These are phyloP conservation scores for Schizosaccharomyces cryophilus DNA, from an alignment of 805 yeast species.

Conservation along the genomic window DNA sequence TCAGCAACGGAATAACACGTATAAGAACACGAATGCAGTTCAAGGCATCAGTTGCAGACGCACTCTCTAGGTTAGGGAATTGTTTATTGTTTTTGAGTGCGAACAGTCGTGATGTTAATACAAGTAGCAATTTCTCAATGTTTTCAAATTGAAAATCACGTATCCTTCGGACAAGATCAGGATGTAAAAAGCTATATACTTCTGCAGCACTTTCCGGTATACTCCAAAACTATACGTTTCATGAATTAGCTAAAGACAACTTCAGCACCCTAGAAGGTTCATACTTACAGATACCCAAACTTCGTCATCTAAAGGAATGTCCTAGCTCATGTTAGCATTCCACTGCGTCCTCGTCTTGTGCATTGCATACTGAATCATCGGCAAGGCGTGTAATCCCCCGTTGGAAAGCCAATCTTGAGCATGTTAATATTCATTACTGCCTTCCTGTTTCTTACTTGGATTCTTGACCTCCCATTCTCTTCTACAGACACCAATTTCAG, in stretches of 20 bases:
- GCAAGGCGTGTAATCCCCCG: background rate
- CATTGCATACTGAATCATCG: background rate
- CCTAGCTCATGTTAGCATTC: background rate
- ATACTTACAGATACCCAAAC: background rate
- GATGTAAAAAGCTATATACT: background rate
- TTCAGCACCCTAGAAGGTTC: too few relatives aligned
- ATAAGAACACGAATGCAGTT: background rate
- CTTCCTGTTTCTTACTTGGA: background rate
- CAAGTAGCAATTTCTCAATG: background rate
- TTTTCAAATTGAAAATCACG: background rate
- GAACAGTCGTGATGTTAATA: background rate
- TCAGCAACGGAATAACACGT: background rate
- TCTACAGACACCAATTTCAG: background rate
- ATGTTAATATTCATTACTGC: background rate
- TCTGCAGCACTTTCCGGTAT: constrained; percentile 1
- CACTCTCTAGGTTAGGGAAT: background rate
- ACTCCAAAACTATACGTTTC: background rate
- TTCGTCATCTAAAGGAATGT: background rate
- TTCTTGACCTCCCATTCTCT: constrained; percentile 1
- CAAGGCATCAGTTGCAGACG: background rate
- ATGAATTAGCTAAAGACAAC: too few relatives aligned
- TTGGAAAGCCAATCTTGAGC: background rate
- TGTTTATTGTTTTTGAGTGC: background rate
- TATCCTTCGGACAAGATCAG: background rate
- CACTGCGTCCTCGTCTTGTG: background rate